A percentile compares a stretch with the other conserved stretches of the same genome.
Evolutionary conservation across 2,329 filamentous ascomycete species (phyloP).

Genomic region (Phialemonium atrogriseum): DNA sequence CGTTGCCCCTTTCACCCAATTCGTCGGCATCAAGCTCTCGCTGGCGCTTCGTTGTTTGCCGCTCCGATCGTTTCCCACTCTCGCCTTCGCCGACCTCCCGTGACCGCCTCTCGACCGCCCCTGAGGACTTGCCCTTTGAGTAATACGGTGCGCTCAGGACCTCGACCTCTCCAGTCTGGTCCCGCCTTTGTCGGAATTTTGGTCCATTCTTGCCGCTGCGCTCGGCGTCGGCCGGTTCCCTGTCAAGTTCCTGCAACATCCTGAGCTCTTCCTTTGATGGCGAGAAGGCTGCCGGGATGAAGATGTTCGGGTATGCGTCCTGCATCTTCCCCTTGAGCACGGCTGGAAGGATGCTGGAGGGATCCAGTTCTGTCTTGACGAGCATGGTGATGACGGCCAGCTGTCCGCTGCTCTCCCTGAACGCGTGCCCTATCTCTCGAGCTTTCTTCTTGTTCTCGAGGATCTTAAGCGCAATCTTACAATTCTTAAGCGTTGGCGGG

Average conservation of each 20-base stretch:
- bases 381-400: constrained; percentile 37
- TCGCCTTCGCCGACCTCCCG: too few relatives aligned
- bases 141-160: constrained; percentile 44
- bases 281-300: constrained; percentile 29
- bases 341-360: constrained; percentile 31
- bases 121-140: constrained; percentile 19
- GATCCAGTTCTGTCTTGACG: constrained; percentile 30
- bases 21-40: too few relatives aligned
- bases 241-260: constrained; percentile 17
- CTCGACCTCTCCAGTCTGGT: constrained; percentile 33
- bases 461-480: constrained; percentile 27
- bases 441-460: constrained; percentile 26
- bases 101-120: too few relatives aligned
- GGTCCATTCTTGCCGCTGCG: constrained; percentile 12
- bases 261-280: constrained; percentile 25
- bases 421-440: constrained; percentile 35
- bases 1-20: too few relatives aligned
- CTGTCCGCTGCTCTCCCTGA: constrained; percentile 29
- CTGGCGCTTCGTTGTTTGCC: too few relatives aligned
- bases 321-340: constrained; percentile 38
- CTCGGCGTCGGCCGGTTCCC: constrained; percentile 8
- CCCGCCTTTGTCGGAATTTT: constrained; percentile 21
- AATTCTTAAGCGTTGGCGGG: constrained; percentile 30
- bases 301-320: constrained; percentile 34
- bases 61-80: too few relatives aligned